Percentiles rank a stretch among this genome's conserved stretches.
Conservation (phyloP, 2,329 filamentous ascomycete species). For the Penicillium hesseltinei region DNA sequence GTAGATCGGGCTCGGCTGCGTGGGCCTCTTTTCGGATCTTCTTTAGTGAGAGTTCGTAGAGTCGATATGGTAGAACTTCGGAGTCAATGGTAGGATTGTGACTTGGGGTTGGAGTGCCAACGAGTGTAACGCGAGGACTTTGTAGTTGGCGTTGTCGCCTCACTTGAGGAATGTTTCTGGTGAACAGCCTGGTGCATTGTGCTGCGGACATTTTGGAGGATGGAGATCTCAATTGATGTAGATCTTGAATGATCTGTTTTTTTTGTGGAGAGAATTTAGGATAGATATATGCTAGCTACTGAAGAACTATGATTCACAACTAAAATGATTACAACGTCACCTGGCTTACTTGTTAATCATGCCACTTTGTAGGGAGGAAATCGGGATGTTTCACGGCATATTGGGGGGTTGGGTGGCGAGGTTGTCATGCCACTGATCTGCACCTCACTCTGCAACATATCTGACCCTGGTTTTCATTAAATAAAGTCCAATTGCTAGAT, state of each 20-base stretch:
- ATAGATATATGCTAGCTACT: not conserved
- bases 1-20: conserved; percentile 20
- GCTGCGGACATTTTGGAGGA: conserved; percentile 2
- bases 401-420: not conserved
- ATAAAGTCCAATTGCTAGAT: not conserved
- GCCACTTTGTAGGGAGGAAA: not conserved
- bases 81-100: conserved; percentile 14
- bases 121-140: conserved; percentile 1
- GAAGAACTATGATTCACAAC: not conserved
- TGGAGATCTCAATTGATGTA: not conserved
- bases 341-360: not conserved
- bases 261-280: not conserved
- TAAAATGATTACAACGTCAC: not conserved
- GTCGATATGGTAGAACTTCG: conserved; percentile 23
- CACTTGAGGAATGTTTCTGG: conserved; percentile 8
- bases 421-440: conserved; percentile 5
- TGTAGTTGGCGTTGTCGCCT: conserved; percentile 3
- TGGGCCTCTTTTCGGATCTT: conserved; percentile 25
- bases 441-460: not conserved
- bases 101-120: not conserved
- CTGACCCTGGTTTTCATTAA: not conserved
- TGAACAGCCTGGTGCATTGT: conserved; percentile 3
- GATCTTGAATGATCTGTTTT: not conserved
- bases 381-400: not conserved
- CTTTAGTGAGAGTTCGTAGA: conserved; percentile 22